Percentiles rank a stretch among this genome's conserved stretches.
Conservation (phyloP, 2,329 filamentous ascomycete species). For the Plenodomus biglobosus region DNA sequence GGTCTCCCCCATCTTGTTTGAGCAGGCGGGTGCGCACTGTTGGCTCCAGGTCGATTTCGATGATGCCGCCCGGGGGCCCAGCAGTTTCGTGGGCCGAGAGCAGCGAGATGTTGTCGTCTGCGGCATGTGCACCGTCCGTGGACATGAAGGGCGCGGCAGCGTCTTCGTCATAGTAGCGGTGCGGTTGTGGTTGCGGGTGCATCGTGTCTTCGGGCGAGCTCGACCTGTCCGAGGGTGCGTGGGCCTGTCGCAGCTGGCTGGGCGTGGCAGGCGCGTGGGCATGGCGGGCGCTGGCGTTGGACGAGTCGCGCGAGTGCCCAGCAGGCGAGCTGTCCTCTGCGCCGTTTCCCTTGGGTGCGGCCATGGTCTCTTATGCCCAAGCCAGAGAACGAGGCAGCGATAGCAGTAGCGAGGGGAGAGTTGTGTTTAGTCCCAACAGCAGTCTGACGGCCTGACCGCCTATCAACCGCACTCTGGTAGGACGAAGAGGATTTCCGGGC, state of each 20-base stretch:
- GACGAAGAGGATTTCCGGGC: not conserved
- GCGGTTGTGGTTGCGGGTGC: slow-evolving; percentile 28
- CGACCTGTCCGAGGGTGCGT: slow-evolving; percentile 47
- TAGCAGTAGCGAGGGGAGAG: too few relatives aligned
- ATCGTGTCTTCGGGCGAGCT: slow-evolving; percentile 47
- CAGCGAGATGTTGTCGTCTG: slow-evolving; percentile 34
- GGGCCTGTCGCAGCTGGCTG: slow-evolving; percentile 47
- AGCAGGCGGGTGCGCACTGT: slow-evolving; percentile 45
- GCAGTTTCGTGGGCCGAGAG: slow-evolving; percentile 29
- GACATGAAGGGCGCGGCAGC: not conserved
- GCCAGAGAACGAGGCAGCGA: too few relatives aligned
- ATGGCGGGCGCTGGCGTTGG: slow-evolving; percentile 31
- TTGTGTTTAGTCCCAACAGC: not conserved
- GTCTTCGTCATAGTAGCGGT: slow-evolving; percentile 17
- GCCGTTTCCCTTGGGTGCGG: slow-evolving; percentile 20
- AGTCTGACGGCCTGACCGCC: not conserved
- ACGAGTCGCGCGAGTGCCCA: slow-evolving; percentile 35
- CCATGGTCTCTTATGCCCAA: not conserved
- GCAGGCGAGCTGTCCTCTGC: slow-evolving; percentile 22
- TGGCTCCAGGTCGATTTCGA: slow-evolving; percentile 35
- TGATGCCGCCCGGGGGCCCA: slow-evolving; percentile 19
- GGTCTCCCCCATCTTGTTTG: slow-evolving; percentile 47
- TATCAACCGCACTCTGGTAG: not conserved
- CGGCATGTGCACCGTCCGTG: slow-evolving; percentile 37
- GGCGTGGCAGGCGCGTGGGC: slow-evolving; percentile 42